Base-by-base conservation (phyloP, 495 filamentous ascomycete species). In the Aspergillus ostianus region DNA sequence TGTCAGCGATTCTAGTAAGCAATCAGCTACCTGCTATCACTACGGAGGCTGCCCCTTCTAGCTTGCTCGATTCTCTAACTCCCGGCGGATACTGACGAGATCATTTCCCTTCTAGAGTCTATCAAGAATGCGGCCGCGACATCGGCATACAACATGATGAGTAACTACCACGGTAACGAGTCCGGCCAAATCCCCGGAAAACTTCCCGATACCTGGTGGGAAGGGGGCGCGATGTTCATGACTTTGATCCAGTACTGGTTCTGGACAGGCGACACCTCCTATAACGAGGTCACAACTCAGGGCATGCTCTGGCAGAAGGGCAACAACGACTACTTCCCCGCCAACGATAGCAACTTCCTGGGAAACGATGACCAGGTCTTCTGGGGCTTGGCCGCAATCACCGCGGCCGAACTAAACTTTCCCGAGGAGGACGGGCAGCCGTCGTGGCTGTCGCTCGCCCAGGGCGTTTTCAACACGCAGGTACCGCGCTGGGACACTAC, bases 331-430 rank as follows among this genome's bases (percentile, higher is more conserved):
- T 93, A 84, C 75, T 86, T 87, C 71, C 84, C 85, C 2, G 61
- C 67, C 36, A 81, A 82, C 59, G 74, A 81, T 58, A 80, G 73
- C 60, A 67, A 72, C 48, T 75, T 75, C 46, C 71, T 79, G 60
- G 87, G 87, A 2, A 91, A 90, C 65, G 87, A 90, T 60, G 88
- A 90, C 64, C 90, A 92, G 70, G 87, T 87, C 17, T 93, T 93
- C 68, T 96, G 91, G 91, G 87, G 80, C 3, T 79, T 93, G 32
- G 79, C 87, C 23, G 83, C 88, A 53, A 84, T 95, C 57, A 78
- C 87, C 7, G 91, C 90, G 0, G 84, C 87, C 15, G 91, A 95
- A 68, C 73, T 87, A 51, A 85, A 85, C 62, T 92, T 87, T 61
- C 88, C 90, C 5, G 80, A 90, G 58, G 81, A 85, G 2, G 59